Base-by-base conservation (phyloP, 140 eudicot species). In the Flaveria floridana region DNA sequence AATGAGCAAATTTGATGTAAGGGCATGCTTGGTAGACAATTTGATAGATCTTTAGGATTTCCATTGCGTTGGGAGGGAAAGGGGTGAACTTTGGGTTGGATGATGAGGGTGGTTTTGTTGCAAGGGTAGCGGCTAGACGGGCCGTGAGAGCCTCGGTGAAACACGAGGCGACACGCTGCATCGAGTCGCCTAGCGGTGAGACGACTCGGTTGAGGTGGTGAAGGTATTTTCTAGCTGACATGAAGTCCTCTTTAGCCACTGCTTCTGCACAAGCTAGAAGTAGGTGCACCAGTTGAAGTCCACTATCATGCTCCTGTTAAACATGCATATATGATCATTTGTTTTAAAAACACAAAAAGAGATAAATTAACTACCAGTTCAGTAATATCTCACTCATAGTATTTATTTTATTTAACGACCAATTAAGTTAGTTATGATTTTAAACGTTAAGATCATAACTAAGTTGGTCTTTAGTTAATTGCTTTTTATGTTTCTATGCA, bases 231-330 rank as follows among this genome's bases (percentile, higher is more conserved):
- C 95, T 83, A 18, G 95, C 97, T 55, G 85, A 79, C 89, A 88
- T 88, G 85, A 82, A 87, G 69, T 90, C 95, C 48, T 90, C 95
- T 79, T 90, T 90, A 50, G 96, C 90, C 6, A 88, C 95, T 63
- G 96, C 95, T 82, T 90, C 96, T 3, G 96, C 96, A 72, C 96
- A 90, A 2, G 96, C 96, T 12, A 90, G 81, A 10, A 90, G 96
- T 37, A 88, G 88, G 78, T 90, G 96, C 56, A 90, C 96, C 63
- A 90, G 81, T 80, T 86, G 96, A 67, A 87, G 89, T 19, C 96
- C 96, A 69, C 96, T 90, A 23, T 90, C 96, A 72, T 84, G 86
- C 78, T 90, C 96, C 96, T 90, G 85, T 34, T 41, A 71, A 19
- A 57, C 68, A 62, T 3, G 6, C 25, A 23, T n/a, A n/a, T n/a